These are phyloP conservation scores for Fusarium haematococcum DNA, from an alignment of 2,329 filamentous ascomycete species.

Conservation along the genomic window DNA sequence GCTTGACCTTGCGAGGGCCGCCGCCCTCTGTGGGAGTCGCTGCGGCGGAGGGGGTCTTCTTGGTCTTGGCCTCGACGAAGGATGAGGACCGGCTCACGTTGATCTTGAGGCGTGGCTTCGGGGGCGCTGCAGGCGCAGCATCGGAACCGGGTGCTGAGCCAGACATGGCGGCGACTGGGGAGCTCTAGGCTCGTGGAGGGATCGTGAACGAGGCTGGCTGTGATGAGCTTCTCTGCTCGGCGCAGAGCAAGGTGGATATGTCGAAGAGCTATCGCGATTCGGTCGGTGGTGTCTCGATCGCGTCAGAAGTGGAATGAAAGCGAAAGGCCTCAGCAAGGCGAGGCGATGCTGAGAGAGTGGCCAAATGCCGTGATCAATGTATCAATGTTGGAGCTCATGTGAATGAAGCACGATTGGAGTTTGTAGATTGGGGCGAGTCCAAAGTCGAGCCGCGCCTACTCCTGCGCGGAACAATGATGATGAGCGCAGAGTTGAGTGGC, in stretches of 20 bases:
- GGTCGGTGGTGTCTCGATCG: background rate
- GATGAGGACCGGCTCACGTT: constrained; percentile 53
- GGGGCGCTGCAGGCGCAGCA: constrained; percentile 41
- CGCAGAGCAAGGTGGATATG: background rate
- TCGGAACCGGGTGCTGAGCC: constrained; percentile 36
- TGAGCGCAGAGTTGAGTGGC: background rate
- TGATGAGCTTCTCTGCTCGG: constrained; percentile 15
- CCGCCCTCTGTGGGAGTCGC: constrained; percentile 48
- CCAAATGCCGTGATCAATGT: background rate
- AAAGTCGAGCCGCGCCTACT: constrained; percentile 13
- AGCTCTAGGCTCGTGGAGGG: background rate
- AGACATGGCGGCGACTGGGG: constrained; percentile 44
- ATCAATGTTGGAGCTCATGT: constrained; percentile 3
- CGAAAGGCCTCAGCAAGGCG: background rate
- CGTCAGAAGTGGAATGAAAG: background rate
- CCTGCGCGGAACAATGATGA: constrained; percentile 9
- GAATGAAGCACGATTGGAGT: background rate
- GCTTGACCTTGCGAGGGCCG: constrained; percentile 54
- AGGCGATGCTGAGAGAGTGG: background rate
- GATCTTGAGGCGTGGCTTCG: constrained; percentile 55
- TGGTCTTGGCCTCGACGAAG: constrained; percentile 44
- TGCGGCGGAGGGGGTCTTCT: constrained; percentile 31
- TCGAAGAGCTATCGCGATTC: background rate
- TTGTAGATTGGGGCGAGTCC: background rate
- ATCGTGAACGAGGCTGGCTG: constrained; percentile 1